Conservation (phyloP, 208 protist species). For the Angomonas ambiguus region DNA sequence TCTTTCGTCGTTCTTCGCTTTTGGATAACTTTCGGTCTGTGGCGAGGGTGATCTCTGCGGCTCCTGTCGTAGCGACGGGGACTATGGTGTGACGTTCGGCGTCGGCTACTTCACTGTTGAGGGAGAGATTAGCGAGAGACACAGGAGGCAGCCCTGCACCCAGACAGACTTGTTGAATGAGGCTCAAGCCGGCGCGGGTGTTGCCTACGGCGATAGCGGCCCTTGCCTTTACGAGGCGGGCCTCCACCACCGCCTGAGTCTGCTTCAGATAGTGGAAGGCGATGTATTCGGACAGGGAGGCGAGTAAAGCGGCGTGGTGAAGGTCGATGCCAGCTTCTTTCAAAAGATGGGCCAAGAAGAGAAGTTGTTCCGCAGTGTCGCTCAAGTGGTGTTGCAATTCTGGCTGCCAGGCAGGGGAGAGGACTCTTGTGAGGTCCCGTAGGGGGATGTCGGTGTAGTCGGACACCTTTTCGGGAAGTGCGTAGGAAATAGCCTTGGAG, state of each 20-base stretch:
- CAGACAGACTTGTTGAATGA: constrained; percentile 50
- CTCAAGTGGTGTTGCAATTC: constrained; percentile 26
- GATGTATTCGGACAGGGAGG: constrained; percentile 61
- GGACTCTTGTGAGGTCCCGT: constrained; percentile 11
- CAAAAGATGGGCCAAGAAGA: constrained; percentile 50
- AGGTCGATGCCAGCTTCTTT: constrained; percentile 32
- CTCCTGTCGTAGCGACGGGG: neutral
- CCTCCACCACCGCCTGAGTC: constrained; percentile 40
- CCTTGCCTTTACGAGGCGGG: constrained; percentile 51
- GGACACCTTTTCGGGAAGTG: constrained; percentile 23
- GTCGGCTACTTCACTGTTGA: neutral
- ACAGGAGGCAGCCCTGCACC: constrained; percentile 38
- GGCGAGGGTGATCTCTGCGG: neutral
- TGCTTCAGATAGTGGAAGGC: constrained; percentile 42
- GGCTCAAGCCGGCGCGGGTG: constrained; percentile 51
- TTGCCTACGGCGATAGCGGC: constrained; percentile 52
- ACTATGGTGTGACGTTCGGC: neutral
- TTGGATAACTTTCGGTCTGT: neutral
- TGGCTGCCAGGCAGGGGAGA: constrained; percentile 19
- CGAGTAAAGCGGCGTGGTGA: constrained; percentile 47
- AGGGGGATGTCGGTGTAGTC: constrained; percentile 35
- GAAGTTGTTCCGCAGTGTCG: constrained; percentile 38
- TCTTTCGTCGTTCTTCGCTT: neutral
- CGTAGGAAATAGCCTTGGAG: constrained; percentile 13
- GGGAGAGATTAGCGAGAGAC: constrained; percentile 10